Conservation (phyloP, 306 rosid genomes). For the Cicer chorassanicum region DNA sequence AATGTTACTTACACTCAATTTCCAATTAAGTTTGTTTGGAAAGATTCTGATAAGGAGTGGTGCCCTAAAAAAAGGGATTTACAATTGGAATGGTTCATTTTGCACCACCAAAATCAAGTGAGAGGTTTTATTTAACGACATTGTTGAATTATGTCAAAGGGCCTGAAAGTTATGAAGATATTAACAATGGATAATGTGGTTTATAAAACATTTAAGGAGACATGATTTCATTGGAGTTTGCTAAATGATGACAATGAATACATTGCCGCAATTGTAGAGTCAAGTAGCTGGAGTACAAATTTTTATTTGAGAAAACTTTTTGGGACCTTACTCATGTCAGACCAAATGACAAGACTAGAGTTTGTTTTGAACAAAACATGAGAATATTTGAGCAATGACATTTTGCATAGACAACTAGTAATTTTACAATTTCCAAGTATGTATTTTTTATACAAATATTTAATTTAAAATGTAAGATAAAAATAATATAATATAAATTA, state of each 20-base stretch:
- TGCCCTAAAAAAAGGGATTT: not conserved
- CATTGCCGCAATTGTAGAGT: not conserved
- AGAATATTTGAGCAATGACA: too few relatives aligned
- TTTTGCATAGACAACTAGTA: not conserved
- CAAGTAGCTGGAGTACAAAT: not conserved
- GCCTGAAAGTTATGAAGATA: too few relatives aligned
- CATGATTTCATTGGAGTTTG: not conserved
- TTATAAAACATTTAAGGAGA: not conserved
- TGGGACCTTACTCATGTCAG: too few relatives aligned
- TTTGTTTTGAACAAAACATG: not conserved
- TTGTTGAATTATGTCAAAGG: not conserved
- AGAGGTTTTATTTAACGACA: too few relatives aligned
- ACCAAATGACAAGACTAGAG: rapidly evolving
- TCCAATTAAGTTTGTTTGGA: not conserved
- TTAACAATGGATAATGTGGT: not conserved
- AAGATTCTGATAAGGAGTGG: not conserved
- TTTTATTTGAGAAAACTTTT: not conserved
- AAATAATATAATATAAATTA: too few relatives aligned
- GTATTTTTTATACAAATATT: too few relatives aligned
- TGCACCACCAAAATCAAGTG: not conserved
- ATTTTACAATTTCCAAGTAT: too few relatives aligned
- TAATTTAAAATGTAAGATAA: too few relatives aligned
- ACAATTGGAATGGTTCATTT: not conserved
- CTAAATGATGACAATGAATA: not conserved
- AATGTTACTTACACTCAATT: too few relatives aligned